A percentile compares a stretch with the other conserved stretches of the same genome.
Evolutionary conservation across 176 grass and related monocot genomes (phyloP).

Genomic region (Thinopyrum elongatum): DNA sequence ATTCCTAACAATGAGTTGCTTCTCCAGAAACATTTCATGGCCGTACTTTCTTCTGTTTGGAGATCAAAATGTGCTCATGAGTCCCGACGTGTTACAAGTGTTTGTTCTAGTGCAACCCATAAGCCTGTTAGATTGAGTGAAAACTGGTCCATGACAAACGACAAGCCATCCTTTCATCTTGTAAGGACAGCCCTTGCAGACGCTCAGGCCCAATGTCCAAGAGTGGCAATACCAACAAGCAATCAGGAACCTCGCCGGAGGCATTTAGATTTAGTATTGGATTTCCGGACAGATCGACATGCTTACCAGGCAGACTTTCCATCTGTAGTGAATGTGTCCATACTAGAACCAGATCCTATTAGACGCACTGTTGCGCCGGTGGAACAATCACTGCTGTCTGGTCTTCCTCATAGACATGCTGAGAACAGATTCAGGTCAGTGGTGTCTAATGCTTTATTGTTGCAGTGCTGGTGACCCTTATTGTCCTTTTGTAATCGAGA

Average conservation of each 20-base stretch:
- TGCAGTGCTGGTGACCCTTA: not conserved
- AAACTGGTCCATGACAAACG: slow-evolving; percentile 43
- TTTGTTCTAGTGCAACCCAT: slow-evolving; percentile 30
- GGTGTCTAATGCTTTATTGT: slow-evolving; percentile 5
- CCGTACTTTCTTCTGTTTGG: slow-evolving; percentile 94
- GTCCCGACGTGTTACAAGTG: slow-evolving; percentile 8
- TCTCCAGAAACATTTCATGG: slow-evolving; percentile 93
- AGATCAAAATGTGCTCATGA: slow-evolving; percentile 62
- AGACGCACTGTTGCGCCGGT: slow-evolving; percentile 25
- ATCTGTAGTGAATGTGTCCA: slow-evolving; percentile 55
- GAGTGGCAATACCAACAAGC: slow-evolving; percentile 27
- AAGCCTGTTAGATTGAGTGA: slow-evolving; percentile 35
- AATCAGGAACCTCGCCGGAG: slow-evolving; percentile 35
- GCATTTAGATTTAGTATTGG: slow-evolving; percentile 70
- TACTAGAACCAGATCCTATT: slow-evolving; percentile 48
- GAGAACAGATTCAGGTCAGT: slow-evolving; percentile 85
- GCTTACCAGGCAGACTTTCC: slow-evolving; percentile 56
- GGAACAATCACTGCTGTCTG: slow-evolving; percentile 33
- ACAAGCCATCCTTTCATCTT: slow-evolving; percentile 49
- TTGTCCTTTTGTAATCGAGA: not conserved
- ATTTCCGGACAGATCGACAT: slow-evolving; percentile 46
- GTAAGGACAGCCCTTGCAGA: slow-evolving; percentile 67
- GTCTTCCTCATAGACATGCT: slow-evolving; percentile 44
- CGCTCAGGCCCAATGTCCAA: slow-evolving; percentile 41
- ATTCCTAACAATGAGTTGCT: slow-evolving; percentile 84